Conservation (phyloP, 2,329 filamentous ascomycete genomes). For the Dothideomycetes sp. region DNA sequence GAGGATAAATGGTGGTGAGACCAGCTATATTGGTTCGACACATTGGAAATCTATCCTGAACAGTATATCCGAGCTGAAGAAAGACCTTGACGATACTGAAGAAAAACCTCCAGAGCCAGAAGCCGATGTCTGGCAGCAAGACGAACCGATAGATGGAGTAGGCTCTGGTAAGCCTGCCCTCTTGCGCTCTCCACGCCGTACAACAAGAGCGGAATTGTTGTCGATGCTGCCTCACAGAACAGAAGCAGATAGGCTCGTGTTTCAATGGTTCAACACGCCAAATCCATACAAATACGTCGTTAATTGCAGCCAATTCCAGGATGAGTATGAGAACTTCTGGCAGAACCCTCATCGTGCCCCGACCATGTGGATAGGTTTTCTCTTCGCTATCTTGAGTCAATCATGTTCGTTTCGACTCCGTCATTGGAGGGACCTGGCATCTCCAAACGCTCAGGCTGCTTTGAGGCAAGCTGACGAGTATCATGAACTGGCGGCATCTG, state of each 20-base stretch:
- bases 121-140: constrained; percentile 6
- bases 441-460: constrained; percentile 14
- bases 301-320: constrained; percentile 41
- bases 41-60: constrained; percentile 74
- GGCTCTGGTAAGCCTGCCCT: constrained; percentile 4
- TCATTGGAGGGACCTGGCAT: constrained; percentile 17
- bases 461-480: constrained; percentile 21
- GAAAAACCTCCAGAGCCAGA: constrained; percentile 18
- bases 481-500: constrained; percentile 24
- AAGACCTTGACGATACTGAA: constrained; percentile 23
- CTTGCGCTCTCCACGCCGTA: constrained; percentile 12
- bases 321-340: constrained; percentile 40
- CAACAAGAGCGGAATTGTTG: constrained; percentile 25
- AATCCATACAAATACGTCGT: constrained; percentile 46
- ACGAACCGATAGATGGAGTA: constrained; percentile 9
- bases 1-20: constrained; percentile 66
- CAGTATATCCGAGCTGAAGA: constrained; percentile 40
- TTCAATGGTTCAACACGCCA: constrained; percentile 27
- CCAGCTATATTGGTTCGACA: constrained; percentile 71
- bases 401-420: constrained; percentile 26
- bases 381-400: constrained; percentile 40
- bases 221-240: constrained; percentile 25
- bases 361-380: constrained; percentile 38
- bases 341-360: constrained; percentile 28
- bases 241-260: constrained; percentile 24